Base-by-base conservation (phyloP, 2,329 filamentous ascomycete genomes). In the Metarhizium humberi region DNA sequence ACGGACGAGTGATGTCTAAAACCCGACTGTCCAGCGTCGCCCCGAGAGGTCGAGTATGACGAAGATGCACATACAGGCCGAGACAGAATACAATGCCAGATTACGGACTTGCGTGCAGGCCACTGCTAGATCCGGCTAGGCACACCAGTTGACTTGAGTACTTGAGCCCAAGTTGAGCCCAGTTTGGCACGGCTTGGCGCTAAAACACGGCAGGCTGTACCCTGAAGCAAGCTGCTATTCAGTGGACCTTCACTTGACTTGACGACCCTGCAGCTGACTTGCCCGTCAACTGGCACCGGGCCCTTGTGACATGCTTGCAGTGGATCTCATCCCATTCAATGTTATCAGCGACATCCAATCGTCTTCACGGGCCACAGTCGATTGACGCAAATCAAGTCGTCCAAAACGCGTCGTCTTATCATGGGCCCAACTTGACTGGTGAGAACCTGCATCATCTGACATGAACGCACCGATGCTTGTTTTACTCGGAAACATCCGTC, bases 51-150 rank as follows among this genome's bases (percentile, higher is more conserved):
- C 20, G 25, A 48, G 20, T 30, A 48, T 30, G 45, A 48, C 45
- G 45, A 48, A n/a, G 25, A 48, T 3, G 25, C 25, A 30, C 25
- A 4, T 20, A 48, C 20, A 6, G 20, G 7, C 42, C n/a, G 18
- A 45, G 16, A 45, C n/a, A 45, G 42, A 3, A 11, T 20, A 40
- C 42, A 45, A 45, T 45, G 42, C 32, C 32, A 34, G 6, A 34
- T 34, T 34, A 34, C 10, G 25, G 11, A 34, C 32, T 34, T 25
- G 25, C 4, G 40, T 32, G 14, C 18, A 25, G 38, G 18, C 16
- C 14, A 11, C 40, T 3, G 43, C 54, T 54, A 25, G 48, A 53
- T 51, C 25, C 32, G 43, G 46, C 47, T 32, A 57, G 54, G 50
- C 50, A 49, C 50, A 40, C 47, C 25, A 25, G 25, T 25, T 25